Percentiles rank a stretch among this genome's conserved stretches.
phyloP scores from a whole-genome alignment of 1,284 basidiomycete species.

The Veloboletus limbatus region DNA sequence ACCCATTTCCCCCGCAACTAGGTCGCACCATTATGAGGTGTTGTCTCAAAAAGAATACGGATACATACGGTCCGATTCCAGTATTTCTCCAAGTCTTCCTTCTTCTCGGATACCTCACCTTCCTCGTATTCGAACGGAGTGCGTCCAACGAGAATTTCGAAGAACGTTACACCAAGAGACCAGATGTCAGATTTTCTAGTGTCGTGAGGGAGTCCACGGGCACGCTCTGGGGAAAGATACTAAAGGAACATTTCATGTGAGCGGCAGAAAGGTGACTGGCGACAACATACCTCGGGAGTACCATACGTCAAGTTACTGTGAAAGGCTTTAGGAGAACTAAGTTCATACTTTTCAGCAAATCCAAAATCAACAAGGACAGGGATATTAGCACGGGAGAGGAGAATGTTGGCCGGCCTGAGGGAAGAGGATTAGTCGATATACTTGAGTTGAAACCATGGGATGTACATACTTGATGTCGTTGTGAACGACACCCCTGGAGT shows the following conservation, averaged over 20 bases:
- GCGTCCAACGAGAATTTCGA: conserved; percentile 86
- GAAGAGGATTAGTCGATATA: conserved; percentile 1
- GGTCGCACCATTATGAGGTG: neutral
- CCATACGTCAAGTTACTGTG: conserved; percentile 83
- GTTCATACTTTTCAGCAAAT: conserved; percentile 81
- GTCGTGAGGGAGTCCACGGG: conserved; percentile 82
- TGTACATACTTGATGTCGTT: conserved; percentile 87
- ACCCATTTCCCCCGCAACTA: conserved; percentile 80
- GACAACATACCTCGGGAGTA: conserved; percentile 71
- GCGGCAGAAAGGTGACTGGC: neutral
- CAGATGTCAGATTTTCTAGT: conserved; percentile 91
- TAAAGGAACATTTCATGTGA: conserved; percentile 28
- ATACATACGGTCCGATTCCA: conserved; percentile 71
- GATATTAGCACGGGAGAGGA: conserved; percentile 68
- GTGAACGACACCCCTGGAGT: conserved; percentile 84
- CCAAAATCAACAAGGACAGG: conserved; percentile 92
- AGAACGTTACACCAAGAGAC: conserved; percentile 90
- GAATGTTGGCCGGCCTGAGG: conserved; percentile 80
- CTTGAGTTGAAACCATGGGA: neutral
- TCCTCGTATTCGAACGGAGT: conserved; percentile 89
- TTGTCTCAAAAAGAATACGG: neutral
- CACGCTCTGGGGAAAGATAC: conserved; percentile 89
- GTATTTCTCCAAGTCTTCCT: conserved; percentile 79
- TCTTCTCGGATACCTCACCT: conserved; percentile 78
- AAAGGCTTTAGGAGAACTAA: conserved; percentile 62